Evolutionary conservation across 805 yeast genomes (phyloP).

Genomic region (Yarrowia alimentaria): DNA sequence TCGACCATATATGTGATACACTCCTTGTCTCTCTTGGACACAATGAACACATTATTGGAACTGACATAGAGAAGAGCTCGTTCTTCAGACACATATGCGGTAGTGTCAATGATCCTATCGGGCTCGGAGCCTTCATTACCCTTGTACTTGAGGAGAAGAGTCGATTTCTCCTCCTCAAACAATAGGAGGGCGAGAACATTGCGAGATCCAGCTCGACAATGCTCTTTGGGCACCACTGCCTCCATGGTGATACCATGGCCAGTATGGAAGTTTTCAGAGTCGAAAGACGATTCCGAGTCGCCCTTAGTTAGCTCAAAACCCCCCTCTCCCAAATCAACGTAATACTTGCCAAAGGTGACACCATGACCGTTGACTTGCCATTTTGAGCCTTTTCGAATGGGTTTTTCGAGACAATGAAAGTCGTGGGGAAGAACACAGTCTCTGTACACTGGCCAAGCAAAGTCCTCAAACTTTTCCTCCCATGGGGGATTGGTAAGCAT

Average conservation of each 20-base stretch:
- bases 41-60: background rate
- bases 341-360: constrained; percentile 12
- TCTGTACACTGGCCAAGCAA: background rate
- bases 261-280: too few species aligned
- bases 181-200: too few species aligned
- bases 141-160: too few species aligned
- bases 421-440: constrained; percentile 1
- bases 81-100: background rate
- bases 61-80: background rate
- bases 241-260: too few species aligned
- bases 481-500: too few species aligned
- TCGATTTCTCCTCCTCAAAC: too few species aligned
- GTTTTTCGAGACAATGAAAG: background rate
- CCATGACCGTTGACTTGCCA: background rate
- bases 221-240: too few species aligned
- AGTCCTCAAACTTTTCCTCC: too few species aligned
- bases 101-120: constrained; percentile 9
- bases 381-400: constrained; percentile 3
- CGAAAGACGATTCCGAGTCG: too few species aligned
- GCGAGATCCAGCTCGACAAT: too few species aligned
- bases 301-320: too few species aligned
- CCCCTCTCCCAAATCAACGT: constrained; percentile 2
- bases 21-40: constrained; percentile 1
- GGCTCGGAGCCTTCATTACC: too few species aligned
- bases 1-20: constrained; percentile 4